These are phyloP conservation scores for Perkinsela sp. DNA, from an alignment of 208 protist species.

Conservation along the genomic window DNA sequence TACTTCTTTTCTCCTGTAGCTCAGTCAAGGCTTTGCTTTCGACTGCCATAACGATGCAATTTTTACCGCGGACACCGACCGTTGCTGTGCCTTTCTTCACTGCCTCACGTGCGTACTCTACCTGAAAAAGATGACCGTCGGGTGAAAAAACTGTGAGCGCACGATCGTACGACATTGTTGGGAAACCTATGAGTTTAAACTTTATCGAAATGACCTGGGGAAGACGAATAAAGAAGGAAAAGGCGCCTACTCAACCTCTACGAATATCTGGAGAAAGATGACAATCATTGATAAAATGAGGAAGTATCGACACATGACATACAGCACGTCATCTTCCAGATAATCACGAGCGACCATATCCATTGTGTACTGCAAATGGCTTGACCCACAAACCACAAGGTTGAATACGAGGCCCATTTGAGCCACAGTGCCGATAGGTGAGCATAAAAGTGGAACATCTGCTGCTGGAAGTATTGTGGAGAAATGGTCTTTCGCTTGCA, in stretches of 20 bases:
- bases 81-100: constrained; percentile 83
- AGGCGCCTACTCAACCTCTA: background rate
- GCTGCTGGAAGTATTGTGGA: background rate
- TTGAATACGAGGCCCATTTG: background rate
- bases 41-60: constrained; percentile 82
- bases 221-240: background rate
- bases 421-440: background rate
- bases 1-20: constrained; percentile 92
- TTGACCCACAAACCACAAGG: background rate
- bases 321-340: background rate
- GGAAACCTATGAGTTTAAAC: background rate
- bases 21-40: constrained; percentile 92
- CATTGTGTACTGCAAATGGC: background rate
- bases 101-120: constrained; percentile 98
- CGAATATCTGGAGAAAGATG: background rate
- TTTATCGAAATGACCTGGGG: background rate
- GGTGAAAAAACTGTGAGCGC: constrained; percentile 99
- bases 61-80: constrained; percentile 51
- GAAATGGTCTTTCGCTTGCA: background rate
- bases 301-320: background rate
- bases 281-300: background rate
- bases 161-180: constrained; percentile 82
- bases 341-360: background rate
- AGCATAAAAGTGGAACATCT: background rate
- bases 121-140: constrained; percentile 99